phyloP scores from a whole-genome alignment of 2,329 filamentous ascomycete genomes.

The Aspergillus bombycis region DNA sequence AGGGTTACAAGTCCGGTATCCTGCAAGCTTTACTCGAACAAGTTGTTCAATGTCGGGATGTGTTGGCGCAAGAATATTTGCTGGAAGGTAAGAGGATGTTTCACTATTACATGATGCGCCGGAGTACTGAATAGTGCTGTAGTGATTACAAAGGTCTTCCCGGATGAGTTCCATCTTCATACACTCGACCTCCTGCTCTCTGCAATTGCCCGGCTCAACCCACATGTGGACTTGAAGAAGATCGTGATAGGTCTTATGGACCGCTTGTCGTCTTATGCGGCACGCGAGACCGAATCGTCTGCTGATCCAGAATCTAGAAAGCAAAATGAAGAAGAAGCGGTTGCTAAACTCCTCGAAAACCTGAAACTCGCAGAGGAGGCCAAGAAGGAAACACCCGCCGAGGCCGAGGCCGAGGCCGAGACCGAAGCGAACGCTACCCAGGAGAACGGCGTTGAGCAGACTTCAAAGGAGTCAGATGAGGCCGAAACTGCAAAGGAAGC shows the following conservation, averaged over 20 bases:
- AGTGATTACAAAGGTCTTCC: constrained; percentile 98
- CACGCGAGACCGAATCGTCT: constrained; percentile 74
- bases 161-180: constrained; percentile 96
- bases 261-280: constrained; percentile 89
- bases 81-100: constrained; percentile 65
- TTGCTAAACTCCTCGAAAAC: constrained; percentile 76
- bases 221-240: constrained; percentile 95
- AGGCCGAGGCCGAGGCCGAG: constrained; percentile 41
- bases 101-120: not conserved
- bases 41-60: constrained; percentile 96
- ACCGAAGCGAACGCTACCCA: constrained; percentile 32
- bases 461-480: constrained; percentile 30
- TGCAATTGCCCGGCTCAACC: constrained; percentile 89
- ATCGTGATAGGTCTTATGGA: constrained; percentile 99
- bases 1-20: constrained; percentile 90
- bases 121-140: constrained; percentile 17
- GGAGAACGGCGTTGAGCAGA: constrained; percentile 43
- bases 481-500: constrained; percentile 24
- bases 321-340: constrained; percentile 81
- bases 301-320: constrained; percentile 73
- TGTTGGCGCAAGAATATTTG: constrained; percentile 94
- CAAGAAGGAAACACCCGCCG: constrained; percentile 41
- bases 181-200: constrained; percentile 94
- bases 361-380: constrained; percentile 68
- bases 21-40: constrained; percentile 89